phyloP scores from a whole-genome alignment of 1,284 basidiomycete species.

The Ustilago trichophora region DNA sequence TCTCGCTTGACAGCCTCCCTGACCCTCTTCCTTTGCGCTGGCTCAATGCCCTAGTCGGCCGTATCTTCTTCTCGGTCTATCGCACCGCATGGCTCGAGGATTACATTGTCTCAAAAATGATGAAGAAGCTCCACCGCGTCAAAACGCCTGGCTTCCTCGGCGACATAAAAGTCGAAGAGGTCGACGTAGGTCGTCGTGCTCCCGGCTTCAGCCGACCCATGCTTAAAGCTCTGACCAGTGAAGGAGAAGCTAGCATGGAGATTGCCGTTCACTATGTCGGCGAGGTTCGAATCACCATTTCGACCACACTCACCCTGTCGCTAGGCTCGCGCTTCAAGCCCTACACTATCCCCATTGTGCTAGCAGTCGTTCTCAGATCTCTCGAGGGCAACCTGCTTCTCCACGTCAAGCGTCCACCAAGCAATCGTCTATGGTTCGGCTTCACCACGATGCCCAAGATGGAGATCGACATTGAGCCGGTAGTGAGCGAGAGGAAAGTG shows the following conservation, averaged over 20 bases:
- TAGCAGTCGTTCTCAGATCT: constrained; percentile 83
- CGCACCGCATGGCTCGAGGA: constrained; percentile 80
- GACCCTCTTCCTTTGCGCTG: constrained; percentile 96
- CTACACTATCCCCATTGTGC: constrained; percentile 85
- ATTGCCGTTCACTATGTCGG: constrained; percentile 84
- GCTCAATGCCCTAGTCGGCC: constrained; percentile 91
- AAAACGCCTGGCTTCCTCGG: constrained; percentile 86
- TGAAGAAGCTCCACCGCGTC: constrained; percentile 91
- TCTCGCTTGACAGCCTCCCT: constrained; percentile 86
- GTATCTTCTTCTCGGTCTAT: constrained; percentile 91
- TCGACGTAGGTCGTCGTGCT: constrained; percentile 83
- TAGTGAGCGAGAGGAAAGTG: constrained; percentile 88
- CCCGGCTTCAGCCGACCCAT: constrained; percentile 81
- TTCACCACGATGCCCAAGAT: constrained; percentile 92
- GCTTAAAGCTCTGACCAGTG: constrained; percentile 91
- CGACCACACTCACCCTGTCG: constrained; percentile 85
- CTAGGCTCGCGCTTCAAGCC: constrained; percentile 78
- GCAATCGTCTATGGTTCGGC: constrained; percentile 95
- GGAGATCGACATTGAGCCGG: constrained; percentile 87
- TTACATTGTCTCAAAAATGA: constrained; percentile 85
- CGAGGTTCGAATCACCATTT: constrained; percentile 85
- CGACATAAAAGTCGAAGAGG: constrained; percentile 85
- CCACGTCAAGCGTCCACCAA: constrained; percentile 93
- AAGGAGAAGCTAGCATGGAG: constrained; percentile 90
- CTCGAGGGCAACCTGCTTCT: constrained; percentile 89